These are phyloP conservation scores for Leccinum longicurvipes DNA, from an alignment of 768 basidiomycete species.

Conservation along the genomic window DNA sequence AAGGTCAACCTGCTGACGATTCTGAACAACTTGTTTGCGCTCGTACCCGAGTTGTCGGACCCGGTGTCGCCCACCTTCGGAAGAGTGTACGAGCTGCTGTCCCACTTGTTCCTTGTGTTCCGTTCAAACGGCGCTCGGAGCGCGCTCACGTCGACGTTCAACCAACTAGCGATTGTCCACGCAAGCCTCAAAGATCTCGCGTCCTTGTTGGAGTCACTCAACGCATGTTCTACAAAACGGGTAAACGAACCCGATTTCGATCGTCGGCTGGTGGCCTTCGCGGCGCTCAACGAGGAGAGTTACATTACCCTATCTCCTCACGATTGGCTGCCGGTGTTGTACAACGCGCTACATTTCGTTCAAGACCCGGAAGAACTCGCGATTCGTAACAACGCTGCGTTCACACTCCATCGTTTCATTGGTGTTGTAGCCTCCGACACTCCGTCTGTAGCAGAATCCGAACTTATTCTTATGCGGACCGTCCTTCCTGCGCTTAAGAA, in stretches of 20 bases:
- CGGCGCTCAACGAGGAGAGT: constrained; percentile 63
- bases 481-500: constrained; percentile 80
- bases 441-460: constrained; percentile 39
- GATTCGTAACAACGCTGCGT: constrained; percentile 77
- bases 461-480: constrained; percentile 55
- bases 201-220: constrained; percentile 62
- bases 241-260: constrained; percentile 94
- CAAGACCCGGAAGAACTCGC: constrained; percentile 89
- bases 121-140: constrained; percentile 69
- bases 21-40: constrained; percentile 57
- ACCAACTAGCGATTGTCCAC: constrained; percentile 38
- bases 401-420: constrained; percentile 73
- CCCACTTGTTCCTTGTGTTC: constrained; percentile 73
- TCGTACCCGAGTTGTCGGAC: constrained; percentile 62
- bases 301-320: constrained; percentile 47
- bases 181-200: constrained; percentile 48
- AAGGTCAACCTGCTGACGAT: constrained; percentile 81
- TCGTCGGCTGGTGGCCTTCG: constrained; percentile 73
- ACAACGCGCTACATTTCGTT: constrained; percentile 81
- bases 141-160: constrained; percentile 65
- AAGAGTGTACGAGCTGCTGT: constrained; percentile 63
- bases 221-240: constrained; percentile 80
- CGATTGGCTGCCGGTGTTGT: constrained; percentile 80
- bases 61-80: constrained; percentile 40
- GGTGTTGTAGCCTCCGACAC: constrained; percentile 43